Evolutionary conservation across 2,329 filamentous ascomycete species (phyloP).

Genomic region (Epichloe typhina): DNA sequence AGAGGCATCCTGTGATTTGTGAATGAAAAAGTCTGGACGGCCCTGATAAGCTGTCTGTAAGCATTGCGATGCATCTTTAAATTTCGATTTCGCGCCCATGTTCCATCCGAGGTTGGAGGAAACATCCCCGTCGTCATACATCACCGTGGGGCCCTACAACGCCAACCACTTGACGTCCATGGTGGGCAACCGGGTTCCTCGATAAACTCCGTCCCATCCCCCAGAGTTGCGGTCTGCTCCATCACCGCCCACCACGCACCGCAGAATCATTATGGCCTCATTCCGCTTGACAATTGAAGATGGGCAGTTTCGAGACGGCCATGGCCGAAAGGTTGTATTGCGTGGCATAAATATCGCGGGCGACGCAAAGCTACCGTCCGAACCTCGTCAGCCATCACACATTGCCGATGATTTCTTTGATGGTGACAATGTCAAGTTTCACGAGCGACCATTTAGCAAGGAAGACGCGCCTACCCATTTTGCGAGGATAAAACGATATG

Average conservation of each 20-base stretch:
- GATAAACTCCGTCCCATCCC: background rate
- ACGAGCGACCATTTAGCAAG: constrained; percentile 68
- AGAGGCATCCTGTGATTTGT: background rate
- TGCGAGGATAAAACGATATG: constrained; percentile 69
- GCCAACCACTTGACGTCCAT: background rate
- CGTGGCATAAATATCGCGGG: constrained; percentile 89
- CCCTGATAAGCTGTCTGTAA: too few relatives aligned
- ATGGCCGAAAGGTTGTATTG: constrained; percentile 75
- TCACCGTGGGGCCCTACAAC: background rate
- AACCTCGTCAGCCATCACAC: constrained; percentile 72
- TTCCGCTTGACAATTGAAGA: constrained; percentile 76
- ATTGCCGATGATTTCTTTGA: constrained; percentile 73
- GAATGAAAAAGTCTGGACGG: too few relatives aligned
- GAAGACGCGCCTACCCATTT: constrained; percentile 81
- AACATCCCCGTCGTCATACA: too few relatives aligned
- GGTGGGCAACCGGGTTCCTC: background rate
- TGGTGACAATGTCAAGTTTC: constrained; percentile 81
- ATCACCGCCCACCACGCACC: background rate
- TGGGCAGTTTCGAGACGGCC: constrained; percentile 65
- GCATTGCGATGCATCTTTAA: too few relatives aligned
- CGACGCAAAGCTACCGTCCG: constrained; percentile 79
- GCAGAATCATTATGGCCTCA: constrained; percentile 44
- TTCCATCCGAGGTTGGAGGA: too few relatives aligned
- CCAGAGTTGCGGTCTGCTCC: background rate
- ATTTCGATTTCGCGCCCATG: too few relatives aligned